A percentile compares a stretch with the other conserved stretches of the same genome.
Conservation (phyloP, 176 grass and related monocot species). For the Oryza nivara region DNA sequence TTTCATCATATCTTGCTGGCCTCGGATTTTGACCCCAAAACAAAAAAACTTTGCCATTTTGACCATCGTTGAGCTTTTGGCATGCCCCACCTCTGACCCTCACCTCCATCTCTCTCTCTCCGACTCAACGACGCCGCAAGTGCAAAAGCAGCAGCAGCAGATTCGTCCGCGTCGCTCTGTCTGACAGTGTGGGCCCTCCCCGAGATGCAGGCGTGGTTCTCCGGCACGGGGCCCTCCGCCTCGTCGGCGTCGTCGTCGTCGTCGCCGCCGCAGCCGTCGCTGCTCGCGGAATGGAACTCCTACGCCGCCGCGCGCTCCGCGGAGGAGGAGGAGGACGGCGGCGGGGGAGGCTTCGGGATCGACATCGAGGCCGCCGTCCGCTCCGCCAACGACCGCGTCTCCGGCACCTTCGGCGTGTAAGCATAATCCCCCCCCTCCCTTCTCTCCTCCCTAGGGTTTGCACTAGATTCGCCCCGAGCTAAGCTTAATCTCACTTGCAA, state of each 20-base stretch:
- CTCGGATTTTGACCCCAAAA: too few species aligned
- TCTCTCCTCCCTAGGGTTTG: slow-evolving; percentile 5
- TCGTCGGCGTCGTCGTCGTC: slow-evolving; percentile 33
- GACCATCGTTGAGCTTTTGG: too few species aligned
- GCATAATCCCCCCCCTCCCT: background rate
- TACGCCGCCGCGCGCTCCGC: slow-evolving; percentile 88
- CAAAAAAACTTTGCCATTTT: too few species aligned
- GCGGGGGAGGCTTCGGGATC: slow-evolving; percentile 62
- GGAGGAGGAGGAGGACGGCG: slow-evolving; percentile 49
- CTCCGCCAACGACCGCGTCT: slow-evolving; percentile 84
- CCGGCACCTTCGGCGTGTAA: slow-evolving; percentile 81
- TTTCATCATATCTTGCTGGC: too few species aligned
- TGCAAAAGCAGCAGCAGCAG: too few species aligned
- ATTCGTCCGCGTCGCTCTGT: too few species aligned
- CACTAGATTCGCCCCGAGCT: background rate
- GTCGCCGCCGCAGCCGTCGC: slow-evolving; percentile 52
- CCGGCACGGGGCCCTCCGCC: slow-evolving; percentile 56
- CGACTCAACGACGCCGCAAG: too few species aligned
- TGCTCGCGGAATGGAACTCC: slow-evolving; percentile 97
- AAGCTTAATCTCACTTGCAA: slow-evolving; percentile 5
- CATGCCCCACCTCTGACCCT: too few species aligned
- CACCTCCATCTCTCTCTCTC: too few species aligned
- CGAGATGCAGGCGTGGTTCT: slow-evolving; percentile 87
- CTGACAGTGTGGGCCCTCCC: slow-evolving; percentile 18
- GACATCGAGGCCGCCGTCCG: slow-evolving; percentile 93